These are phyloP conservation scores for Saccharomycopsis olivae DNA, from an alignment of 805 yeast species.

Conservation along the genomic window DNA sequence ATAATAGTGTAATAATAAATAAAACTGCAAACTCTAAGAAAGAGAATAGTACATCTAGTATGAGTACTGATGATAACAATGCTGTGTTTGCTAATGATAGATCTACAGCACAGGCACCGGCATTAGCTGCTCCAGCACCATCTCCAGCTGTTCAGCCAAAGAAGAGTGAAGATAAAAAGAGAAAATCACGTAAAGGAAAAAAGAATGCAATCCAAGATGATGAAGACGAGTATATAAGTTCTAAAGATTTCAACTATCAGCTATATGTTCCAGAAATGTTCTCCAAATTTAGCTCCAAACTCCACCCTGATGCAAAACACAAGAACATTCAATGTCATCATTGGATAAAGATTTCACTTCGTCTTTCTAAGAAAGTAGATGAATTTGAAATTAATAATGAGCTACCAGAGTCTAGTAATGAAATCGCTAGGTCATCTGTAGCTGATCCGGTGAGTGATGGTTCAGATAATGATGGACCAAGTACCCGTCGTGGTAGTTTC, in stretches of 20 bases:
- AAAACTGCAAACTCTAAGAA: slow-evolving; percentile 3
- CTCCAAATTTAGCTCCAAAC: slow-evolving; percentile 37
- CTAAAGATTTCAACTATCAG: slow-evolving; percentile 77
- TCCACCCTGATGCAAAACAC: slow-evolving; percentile 82
- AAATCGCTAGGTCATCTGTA: too few relatives aligned
- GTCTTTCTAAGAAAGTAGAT: slow-evolving; percentile 61
- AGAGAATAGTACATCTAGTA: neutral
- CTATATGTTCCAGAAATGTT: slow-evolving; percentile 62
- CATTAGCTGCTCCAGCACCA: neutral
- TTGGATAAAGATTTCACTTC: slow-evolving; percentile 84
- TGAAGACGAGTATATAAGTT: slow-evolving; percentile 46
- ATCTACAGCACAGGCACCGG: neutral
- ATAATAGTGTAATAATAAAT: slow-evolving; percentile 22
- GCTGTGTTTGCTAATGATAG: neutral
- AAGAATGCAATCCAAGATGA: slow-evolving; percentile 24
- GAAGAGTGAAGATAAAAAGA: neutral
- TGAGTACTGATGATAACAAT: neutral
- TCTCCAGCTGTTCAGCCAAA: slow-evolving; percentile 1
- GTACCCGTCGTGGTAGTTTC: slow-evolving; percentile 7
- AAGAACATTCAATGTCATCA: slow-evolving; percentile 80
- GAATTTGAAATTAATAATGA: slow-evolving; percentile 20
- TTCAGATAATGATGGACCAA: neutral
- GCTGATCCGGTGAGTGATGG: slow-evolving; percentile 1
- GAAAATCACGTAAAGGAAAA: neutral
- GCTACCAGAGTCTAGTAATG: neutral